phyloP scores from a whole-genome alignment of 2,329 filamentous ascomycete species.

The Tolypocladium endophyticum region DNA sequence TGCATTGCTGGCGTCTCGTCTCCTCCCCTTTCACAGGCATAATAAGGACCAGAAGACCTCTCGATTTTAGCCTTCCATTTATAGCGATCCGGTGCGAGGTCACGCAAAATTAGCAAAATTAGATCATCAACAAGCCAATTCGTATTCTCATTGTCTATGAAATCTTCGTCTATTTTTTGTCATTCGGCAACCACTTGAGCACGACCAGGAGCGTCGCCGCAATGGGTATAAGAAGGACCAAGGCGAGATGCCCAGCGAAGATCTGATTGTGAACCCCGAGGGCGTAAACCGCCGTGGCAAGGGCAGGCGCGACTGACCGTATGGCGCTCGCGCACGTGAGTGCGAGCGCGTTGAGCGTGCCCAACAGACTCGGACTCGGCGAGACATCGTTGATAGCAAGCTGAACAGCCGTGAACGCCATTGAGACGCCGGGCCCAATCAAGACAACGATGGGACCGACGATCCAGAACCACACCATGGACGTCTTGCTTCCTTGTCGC shows the following conservation, averaged over 20 bases:
- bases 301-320: slow-evolving; percentile 54
- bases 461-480: slow-evolving; percentile 45
- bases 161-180: slow-evolving; percentile 3
- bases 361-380: slow-evolving; percentile 53
- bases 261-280: slow-evolving; percentile 52
- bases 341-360: slow-evolving; percentile 55
- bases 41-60: neutral
- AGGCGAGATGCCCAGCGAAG: slow-evolving; percentile 45
- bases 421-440: slow-evolving; percentile 49
- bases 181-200: slow-evolving; percentile 16
- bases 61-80: neutral
- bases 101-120: neutral
- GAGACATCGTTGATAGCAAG: slow-evolving; percentile 65
- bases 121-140: neutral
- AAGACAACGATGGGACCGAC: slow-evolving; percentile 31
- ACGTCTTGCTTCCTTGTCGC: slow-evolving; percentile 21
- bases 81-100: neutral
- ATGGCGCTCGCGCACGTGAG: slow-evolving; percentile 51
- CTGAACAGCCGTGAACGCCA: slow-evolving; percentile 62
- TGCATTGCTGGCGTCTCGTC: neutral
- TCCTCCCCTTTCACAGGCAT: neutral
- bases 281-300: slow-evolving; percentile 59
- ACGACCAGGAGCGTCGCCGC: slow-evolving; percentile 14
- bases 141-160: neutral
- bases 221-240: slow-evolving; percentile 21